Evolutionary conservation across 2,329 filamentous ascomycete species (phyloP), one percentile per base, ranked within the genome.

Genomic region (Xylaria sp.): DNA sequence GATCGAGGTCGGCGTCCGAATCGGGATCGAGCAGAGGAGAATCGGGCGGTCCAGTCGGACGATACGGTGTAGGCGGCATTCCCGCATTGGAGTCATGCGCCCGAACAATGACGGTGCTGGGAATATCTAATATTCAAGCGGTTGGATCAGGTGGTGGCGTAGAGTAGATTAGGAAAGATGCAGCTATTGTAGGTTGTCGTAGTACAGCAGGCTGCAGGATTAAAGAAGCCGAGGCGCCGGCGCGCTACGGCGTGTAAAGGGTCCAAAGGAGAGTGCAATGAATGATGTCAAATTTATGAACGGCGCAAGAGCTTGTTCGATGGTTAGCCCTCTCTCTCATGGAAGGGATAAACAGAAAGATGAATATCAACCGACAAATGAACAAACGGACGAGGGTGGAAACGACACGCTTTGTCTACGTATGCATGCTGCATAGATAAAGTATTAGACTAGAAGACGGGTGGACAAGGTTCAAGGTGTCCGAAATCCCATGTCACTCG

Each of bases 1-100:
- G 86, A 75, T 94, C 91, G 76, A 96, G 85, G 75, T 93, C 90
- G 74, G 91, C 88, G 78, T 95, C 92, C 70, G 90, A 93, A 79
- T 94, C 92, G 78, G 90, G 92, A 78, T 94, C 91, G 81, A 89
- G 84, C 75, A 83, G 81, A 69, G 86, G 86, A 68, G 87, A 88
- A 81, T 91, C 89, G 80, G 89, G 89, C 77, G 87, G 86, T 79
- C 90, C 86, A 77, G 87, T 82, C 74, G 82, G 80, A 77, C 82
- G 84, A 78, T 85, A 84, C 40, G 83, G 82, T 83, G 83, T 81
- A 77, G 84, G 80, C 85, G 87, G 85, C 87, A 89, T 79, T 88
- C 79, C 85, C 86, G 85, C 80, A 79, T 80, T 69, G 75, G 75
- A 71, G 68, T 74, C 76, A 78, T 78, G 72, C 74, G 75, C 76